Evolutionary conservation across 2,329 filamentous ascomycete genomes (phyloP).

Genomic region (Diplodia intermedia): DNA sequence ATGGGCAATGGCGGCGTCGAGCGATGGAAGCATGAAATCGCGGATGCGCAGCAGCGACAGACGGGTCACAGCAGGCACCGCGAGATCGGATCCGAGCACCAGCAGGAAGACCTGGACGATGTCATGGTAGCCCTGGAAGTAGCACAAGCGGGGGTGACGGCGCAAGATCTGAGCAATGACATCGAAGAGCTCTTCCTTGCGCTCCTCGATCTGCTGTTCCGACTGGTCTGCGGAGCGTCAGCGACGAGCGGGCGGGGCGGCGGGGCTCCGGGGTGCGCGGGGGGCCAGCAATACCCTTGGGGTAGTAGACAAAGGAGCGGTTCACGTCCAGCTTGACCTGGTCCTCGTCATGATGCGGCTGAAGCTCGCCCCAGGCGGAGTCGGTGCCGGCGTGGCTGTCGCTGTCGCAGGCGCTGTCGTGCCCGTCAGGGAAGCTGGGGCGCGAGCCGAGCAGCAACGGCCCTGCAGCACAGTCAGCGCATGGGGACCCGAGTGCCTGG

Average conservation of each 20-base stretch:
- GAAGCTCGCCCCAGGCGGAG: slow-evolving; percentile 65
- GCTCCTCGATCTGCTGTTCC: slow-evolving; percentile 69
- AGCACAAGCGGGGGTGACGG: slow-evolving; percentile 81
- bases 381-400: slow-evolving; percentile 25
- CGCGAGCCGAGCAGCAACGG: slow-evolving; percentile 61
- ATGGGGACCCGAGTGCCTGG: slow-evolving; percentile 27
- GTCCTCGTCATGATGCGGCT: slow-evolving; percentile 83
- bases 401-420: slow-evolving; percentile 19
- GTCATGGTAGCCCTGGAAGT: slow-evolving; percentile 99
- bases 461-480: slow-evolving; percentile 57
- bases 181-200: slow-evolving; percentile 77
- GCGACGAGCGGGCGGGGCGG: slow-evolving; percentile 34
- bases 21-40: slow-evolving; percentile 94
- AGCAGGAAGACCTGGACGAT: slow-evolving; percentile 95
- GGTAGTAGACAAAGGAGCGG: slow-evolving; percentile 97
- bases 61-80: slow-evolving; percentile 72
- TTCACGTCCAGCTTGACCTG: slow-evolving; percentile 94
- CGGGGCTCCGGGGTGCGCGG: slow-evolving; percentile 1
- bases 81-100: slow-evolving; percentile 71
- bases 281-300: slow-evolving; percentile 66
- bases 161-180: slow-evolving; percentile 84
- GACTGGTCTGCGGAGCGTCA: slow-evolving; percentile 64
- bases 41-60: slow-evolving; percentile 89
- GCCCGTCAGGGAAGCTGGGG: not conserved
- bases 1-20: slow-evolving; percentile 81